These are phyloP conservation scores for Nemania diffusa DNA, from an alignment of 2,329 filamentous ascomycete genomes.

Conservation along the genomic window DNA sequence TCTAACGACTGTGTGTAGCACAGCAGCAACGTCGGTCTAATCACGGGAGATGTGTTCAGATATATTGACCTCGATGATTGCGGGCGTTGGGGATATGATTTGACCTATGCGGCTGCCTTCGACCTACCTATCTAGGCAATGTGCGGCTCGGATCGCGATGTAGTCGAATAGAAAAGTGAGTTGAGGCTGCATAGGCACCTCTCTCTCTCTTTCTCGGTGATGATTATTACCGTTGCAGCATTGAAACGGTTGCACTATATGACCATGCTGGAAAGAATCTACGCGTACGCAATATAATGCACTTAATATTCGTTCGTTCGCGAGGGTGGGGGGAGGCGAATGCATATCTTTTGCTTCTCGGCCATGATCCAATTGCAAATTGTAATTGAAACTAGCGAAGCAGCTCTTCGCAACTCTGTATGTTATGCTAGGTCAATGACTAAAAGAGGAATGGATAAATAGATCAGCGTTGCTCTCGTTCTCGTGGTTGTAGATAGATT, in stretches of 20 bases:
- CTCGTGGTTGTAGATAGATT: neutral
- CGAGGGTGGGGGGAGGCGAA: neutral
- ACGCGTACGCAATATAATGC: conserved; percentile 2
- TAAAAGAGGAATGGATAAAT: neutral
- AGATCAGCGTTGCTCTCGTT: neutral
- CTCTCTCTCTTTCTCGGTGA: neutral
- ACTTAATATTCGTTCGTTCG: neutral
- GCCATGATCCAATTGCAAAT: neutral
- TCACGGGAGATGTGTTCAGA: conserved; percentile 1
- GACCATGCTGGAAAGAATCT: conserved; percentile 16
- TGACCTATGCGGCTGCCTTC: neutral
- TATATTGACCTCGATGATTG: neutral
- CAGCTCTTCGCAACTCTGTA: too few species aligned
- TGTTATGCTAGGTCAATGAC: neutral
- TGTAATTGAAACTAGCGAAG: neutral
- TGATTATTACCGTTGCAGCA: conserved; percentile 10
- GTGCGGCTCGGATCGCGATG: neutral
- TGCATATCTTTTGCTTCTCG: neutral
- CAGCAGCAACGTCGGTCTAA: conserved; percentile 14
- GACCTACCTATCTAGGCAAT: conserved; percentile 4
- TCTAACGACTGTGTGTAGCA: conserved; percentile 6
- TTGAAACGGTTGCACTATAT: conserved; percentile 6
- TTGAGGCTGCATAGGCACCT: neutral
- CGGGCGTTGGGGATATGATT: neutral
- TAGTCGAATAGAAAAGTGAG: conserved; percentile 1